These are phyloP conservation scores for Didymella sp. DNA, from an alignment of 2,329 filamentous ascomycete genomes.

Conservation along the genomic window DNA sequence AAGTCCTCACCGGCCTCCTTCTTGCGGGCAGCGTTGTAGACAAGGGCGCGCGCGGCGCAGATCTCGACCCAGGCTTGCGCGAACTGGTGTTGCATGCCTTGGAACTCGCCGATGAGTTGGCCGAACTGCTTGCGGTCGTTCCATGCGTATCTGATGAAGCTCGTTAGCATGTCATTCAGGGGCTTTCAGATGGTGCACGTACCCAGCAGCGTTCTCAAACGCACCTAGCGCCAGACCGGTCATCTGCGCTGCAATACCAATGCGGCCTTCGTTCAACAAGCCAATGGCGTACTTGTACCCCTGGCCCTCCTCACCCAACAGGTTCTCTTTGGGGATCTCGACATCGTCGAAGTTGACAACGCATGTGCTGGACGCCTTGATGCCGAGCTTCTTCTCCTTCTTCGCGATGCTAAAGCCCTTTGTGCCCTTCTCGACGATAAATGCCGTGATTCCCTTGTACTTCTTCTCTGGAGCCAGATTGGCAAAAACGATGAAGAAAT, in stretches of 20 bases:
- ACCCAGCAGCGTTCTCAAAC: slow-evolving; percentile 90
- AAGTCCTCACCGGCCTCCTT: slow-evolving; percentile 98
- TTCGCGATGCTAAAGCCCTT: slow-evolving; percentile 94
- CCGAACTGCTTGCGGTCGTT: slow-evolving; percentile 99
- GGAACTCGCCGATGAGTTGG: slow-evolving; percentile 91
- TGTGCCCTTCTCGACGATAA: slow-evolving; percentile 88
- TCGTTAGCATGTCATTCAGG: not conserved
- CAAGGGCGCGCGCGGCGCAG: slow-evolving; percentile 83
- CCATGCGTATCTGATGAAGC: slow-evolving; percentile 77
- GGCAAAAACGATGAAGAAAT: slow-evolving; percentile 97
- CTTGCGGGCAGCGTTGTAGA: slow-evolving; percentile 95
- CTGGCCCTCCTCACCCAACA: slow-evolving; percentile 86
- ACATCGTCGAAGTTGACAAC: slow-evolving; percentile 98
- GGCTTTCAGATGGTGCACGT: slow-evolving; percentile 37
- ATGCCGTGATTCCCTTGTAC: slow-evolving; percentile 96
- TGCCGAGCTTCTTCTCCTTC: slow-evolving; percentile 99
- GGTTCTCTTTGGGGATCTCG: slow-evolving; percentile 82
- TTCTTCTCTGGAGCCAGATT: slow-evolving; percentile 91
- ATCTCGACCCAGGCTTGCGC: slow-evolving; percentile 97
- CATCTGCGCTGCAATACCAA: slow-evolving; percentile 98
- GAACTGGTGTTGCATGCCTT: slow-evolving; percentile 99
- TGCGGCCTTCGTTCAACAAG: slow-evolving; percentile 92
- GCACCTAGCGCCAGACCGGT: slow-evolving; percentile 93
- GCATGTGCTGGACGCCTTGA: slow-evolving; percentile 93
- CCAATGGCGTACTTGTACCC: slow-evolving; percentile 98